These are phyloP conservation scores for Trypanosoma avium DNA, from an alignment of 208 protist species.

Conservation along the genomic window DNA sequence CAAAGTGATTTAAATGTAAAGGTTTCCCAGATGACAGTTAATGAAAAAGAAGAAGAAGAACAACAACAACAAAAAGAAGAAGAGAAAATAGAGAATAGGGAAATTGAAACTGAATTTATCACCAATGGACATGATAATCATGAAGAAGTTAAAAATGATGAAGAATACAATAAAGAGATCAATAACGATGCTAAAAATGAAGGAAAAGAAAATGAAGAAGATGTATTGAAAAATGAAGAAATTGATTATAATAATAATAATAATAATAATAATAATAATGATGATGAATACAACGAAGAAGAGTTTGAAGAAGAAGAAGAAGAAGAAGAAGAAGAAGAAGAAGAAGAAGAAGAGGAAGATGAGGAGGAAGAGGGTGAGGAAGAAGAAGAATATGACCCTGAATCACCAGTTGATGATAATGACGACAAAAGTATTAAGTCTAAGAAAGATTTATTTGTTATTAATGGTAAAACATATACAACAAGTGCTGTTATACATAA, in stretches of 20 bases:
- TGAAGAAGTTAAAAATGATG: no score
- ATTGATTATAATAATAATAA: conserved; percentile 13
- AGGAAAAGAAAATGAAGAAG: conserved; percentile 22
- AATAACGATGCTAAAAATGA: conserved; percentile 3
- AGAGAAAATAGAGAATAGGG: not conserved
- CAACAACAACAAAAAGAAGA: not conserved
- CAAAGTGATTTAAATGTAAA: no score
- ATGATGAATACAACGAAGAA: conserved; percentile 22
- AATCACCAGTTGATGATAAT: not conserved
- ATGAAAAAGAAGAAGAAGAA: not conserved
- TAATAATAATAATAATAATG: conserved; percentile 19
- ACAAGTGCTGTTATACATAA: conserved; percentile 61
- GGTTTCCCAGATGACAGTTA: no score
- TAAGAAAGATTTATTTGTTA: conserved; percentile 22
- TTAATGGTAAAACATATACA: conserved; percentile 50
- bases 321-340: conserved; percentile 27
- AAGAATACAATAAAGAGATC: not conserved
- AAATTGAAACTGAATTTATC: not conserved
- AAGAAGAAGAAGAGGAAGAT: conserved; percentile 25
- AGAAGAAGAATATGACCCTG: conserved; percentile 18
- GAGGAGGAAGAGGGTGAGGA: conserved; percentile 33
- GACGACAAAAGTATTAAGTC: not conserved
- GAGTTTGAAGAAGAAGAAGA: conserved; percentile 29
- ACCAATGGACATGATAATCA: no score
- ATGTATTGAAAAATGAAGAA: conserved; percentile 15